Conservation (phyloP, 164 flowering plant genomes). For the Magnolia kwangsiensis region DNA sequence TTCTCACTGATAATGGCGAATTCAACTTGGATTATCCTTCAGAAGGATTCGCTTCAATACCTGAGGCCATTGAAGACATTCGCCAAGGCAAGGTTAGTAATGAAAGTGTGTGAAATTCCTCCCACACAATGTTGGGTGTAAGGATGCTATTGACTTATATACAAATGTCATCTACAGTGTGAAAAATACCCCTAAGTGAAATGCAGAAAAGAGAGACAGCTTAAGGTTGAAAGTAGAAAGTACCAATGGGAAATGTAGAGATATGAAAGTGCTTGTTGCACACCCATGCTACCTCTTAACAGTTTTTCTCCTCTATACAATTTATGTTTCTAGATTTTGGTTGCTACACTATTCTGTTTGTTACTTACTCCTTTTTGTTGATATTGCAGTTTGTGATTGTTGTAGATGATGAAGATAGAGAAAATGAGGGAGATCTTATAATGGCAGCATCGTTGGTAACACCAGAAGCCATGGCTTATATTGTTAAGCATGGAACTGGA, state of each 20-base stretch:
- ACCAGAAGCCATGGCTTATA: conserved; percentile 90
- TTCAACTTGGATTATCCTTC: conserved; percentile 73
- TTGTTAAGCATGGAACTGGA: conserved; percentile 97
- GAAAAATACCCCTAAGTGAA: background rate
- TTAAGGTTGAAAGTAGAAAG: background rate
- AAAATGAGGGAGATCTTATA: conserved; percentile 93
- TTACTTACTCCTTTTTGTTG: background rate
- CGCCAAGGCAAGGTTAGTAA: conserved; percentile 81
- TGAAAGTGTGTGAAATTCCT: background rate
- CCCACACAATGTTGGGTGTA: background rate
- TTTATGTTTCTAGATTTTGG: background rate
- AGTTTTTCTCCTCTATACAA: background rate
- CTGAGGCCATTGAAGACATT: conserved; percentile 91
- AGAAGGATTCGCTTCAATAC: conserved; percentile 78
- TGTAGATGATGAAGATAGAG: conserved; percentile 97
- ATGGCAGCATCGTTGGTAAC: conserved; percentile 87
- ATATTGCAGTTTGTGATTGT: conserved; percentile 76
- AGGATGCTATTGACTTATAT: background rate
- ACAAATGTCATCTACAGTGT: background rate
- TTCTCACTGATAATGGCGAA: conserved; percentile 41
- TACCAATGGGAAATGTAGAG: background rate
- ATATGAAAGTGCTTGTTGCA: background rate
- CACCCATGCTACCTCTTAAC: background rate
- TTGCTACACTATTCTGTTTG: background rate
- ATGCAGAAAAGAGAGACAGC: background rate